Percentiles rank a stretch among this genome's conserved stretches.
These are phyloP conservation scores for Primulina huaijiensis DNA, from an alignment of 257 asterid genomes.

Conservation along the genomic window DNA sequence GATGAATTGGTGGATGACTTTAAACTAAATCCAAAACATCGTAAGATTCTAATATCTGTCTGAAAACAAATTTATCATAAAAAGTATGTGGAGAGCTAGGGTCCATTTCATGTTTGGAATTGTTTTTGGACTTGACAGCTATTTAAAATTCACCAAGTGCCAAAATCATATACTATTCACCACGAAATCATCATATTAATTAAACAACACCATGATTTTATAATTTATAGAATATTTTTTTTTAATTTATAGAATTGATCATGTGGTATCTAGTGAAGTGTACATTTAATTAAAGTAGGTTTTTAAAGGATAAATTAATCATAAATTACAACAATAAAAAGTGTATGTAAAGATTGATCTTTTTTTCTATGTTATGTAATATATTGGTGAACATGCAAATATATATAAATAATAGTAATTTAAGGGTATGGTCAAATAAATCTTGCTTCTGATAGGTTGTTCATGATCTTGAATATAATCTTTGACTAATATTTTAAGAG, in stretches of 20 bases:
- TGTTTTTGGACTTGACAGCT: constrained; percentile 9
- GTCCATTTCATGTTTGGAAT: constrained; percentile 8
- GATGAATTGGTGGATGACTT: constrained; percentile 24
- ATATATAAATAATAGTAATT: too few relatives aligned
- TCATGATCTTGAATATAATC: too few relatives aligned
- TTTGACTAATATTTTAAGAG: too few relatives aligned
- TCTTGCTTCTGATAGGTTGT: too few relatives aligned
- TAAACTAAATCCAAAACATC: not conserved
- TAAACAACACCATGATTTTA: not conserved
- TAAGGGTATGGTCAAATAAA: too few relatives aligned
- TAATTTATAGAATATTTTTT: too few relatives aligned
- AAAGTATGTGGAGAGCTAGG: not conserved
- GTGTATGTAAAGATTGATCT: too few relatives aligned
- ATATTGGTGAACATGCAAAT: too few relatives aligned
- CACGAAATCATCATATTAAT: not conserved
- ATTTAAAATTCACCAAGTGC: not conserved
- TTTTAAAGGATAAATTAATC: too few relatives aligned
- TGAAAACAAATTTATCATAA: constrained; percentile 9
- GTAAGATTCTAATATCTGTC: constrained; percentile 25
- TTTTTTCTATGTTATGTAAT: too few relatives aligned
- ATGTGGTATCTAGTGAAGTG: not conserved
- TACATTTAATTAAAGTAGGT: not conserved
- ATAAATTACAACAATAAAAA: too few relatives aligned
- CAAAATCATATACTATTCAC: not conserved
- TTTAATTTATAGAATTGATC: too few relatives aligned